A percentile compares a stretch with the other conserved stretches of the same genome.
Conservation (phyloP, 2,329 filamentous ascomycete species). For the Fusarium sp. region DNA sequence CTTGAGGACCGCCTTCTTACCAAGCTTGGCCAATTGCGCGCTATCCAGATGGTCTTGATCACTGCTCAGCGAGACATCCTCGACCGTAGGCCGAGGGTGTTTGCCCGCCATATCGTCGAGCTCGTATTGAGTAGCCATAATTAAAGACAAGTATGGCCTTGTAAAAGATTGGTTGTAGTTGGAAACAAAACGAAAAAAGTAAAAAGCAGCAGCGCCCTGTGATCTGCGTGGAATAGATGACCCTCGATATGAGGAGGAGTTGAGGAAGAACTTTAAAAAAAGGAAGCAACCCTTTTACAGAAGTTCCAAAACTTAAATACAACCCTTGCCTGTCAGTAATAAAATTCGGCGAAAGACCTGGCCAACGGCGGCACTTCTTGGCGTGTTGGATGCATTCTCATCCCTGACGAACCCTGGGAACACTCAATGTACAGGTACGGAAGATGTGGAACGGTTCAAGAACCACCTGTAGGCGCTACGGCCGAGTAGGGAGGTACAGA, state of each 20-base stretch:
- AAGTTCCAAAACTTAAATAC: slow-evolving; percentile 1
- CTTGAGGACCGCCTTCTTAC: slow-evolving; percentile 27
- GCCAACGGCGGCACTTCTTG: neutral
- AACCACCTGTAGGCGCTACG: slow-evolving; percentile 2
- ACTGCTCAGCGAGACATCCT: slow-evolving; percentile 6
- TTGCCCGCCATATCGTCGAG: slow-evolving; percentile 23
- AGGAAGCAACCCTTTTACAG: neutral
- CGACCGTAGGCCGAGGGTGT: slow-evolving; percentile 8
- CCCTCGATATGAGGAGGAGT: neutral
- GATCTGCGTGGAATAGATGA: slow-evolving; percentile 1
- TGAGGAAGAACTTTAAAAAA: neutral
- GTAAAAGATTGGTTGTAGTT: neutral
- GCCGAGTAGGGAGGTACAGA: slow-evolving; percentile 6
- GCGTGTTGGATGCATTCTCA: neutral
- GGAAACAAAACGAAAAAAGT: neutral
- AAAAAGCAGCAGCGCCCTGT: neutral
- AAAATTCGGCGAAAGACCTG: neutral
- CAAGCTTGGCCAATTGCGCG: slow-evolving; percentile 35
- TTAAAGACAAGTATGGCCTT: neutral
- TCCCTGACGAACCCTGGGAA: neutral
- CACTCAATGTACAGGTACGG: neutral
- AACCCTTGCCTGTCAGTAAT: slow-evolving; percentile 3
- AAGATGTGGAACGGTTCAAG: neutral
- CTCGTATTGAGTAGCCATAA: slow-evolving; percentile 16
- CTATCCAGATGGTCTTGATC: slow-evolving; percentile 42